These are phyloP conservation scores for Fusarium sp. DNA, from an alignment of 2,329 filamentous ascomycete species.

Conservation along the genomic window DNA sequence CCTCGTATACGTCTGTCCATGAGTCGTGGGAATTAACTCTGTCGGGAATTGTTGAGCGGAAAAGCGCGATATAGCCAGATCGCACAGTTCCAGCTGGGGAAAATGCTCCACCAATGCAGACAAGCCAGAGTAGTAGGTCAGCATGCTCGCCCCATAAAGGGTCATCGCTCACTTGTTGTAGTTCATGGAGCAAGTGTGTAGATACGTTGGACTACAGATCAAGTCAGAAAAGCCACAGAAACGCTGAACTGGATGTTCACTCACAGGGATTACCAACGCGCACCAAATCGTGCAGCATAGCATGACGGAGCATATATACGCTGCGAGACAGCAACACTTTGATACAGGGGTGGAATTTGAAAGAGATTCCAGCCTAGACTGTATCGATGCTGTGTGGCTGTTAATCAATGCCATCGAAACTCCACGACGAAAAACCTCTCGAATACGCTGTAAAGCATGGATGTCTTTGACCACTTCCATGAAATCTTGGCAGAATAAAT, in stretches of 20 bases:
- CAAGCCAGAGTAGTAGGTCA: constrained; percentile 6
- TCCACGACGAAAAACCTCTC: constrained; percentile 50
- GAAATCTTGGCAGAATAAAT: constrained; percentile 52
- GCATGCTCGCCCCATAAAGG: neutral
- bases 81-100: neutral
- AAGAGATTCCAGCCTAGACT: constrained; percentile 56
- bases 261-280: constrained; percentile 57
- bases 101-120: constrained; percentile 11
- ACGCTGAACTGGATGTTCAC: constrained; percentile 1
- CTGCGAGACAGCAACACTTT: constrained; percentile 57
- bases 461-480: constrained; percentile 58
- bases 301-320: constrained; percentile 60
- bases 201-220: neutral
- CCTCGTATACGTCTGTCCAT: neutral
- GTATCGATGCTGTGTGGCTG: constrained; percentile 60
- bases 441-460: constrained; percentile 57
- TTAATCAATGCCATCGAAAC: constrained; percentile 55
- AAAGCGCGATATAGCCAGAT: neutral
- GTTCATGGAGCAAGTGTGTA: neutral
- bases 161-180: neutral
- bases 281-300: constrained; percentile 60
- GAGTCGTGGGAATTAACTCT: fast-evolving
- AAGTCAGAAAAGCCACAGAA: neutral
- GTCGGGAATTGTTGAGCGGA: neutral
- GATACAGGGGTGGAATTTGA: constrained; percentile 41